phyloP scores from a whole-genome alignment of 192 early-diverging fungal genomes.

The Umbelopsis sp. region DNA sequence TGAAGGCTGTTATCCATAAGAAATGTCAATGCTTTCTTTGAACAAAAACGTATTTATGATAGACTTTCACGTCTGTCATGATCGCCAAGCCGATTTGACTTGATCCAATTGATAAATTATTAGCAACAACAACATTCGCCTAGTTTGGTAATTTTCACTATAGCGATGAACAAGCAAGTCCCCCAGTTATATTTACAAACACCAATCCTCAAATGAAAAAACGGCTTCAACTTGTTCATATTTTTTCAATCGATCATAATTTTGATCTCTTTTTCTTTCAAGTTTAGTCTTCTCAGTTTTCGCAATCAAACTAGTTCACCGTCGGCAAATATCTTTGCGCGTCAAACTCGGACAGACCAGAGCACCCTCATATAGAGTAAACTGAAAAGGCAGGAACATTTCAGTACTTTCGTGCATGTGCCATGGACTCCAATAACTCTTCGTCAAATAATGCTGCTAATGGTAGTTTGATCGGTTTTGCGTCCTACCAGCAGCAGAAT shows the following conservation, averaged over 20 bases:
- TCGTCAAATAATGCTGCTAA: not conserved
- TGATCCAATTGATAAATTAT: not conserved
- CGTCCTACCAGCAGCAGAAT: slow-evolving; percentile 41
- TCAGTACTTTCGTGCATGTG: not conserved
- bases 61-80: not conserved
- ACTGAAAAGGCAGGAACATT: slow-evolving; percentile 11
- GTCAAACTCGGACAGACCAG: no score
- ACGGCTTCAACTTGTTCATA: not conserved
- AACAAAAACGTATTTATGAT: no score
- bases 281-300: not conserved
- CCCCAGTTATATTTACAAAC: slow-evolving; percentile 15
- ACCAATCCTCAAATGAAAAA: slow-evolving; percentile 10
- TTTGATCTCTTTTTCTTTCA: not conserved
- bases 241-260: not conserved
- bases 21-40: no score
- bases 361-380: no score
- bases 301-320: not conserved
- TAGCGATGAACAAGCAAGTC: not conserved
- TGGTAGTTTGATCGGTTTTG: slow-evolving; percentile 28
- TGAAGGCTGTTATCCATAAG: no score
- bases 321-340: no score
- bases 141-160: slow-evolving; percentile 11
- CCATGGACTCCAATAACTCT: slow-evolving; percentile 14
- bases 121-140: slow-evolving; percentile 16
- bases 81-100: not conserved